These are phyloP conservation scores for Capronia coronata DNA, from an alignment of 2,329 filamentous ascomycete species.

Conservation along the genomic window DNA sequence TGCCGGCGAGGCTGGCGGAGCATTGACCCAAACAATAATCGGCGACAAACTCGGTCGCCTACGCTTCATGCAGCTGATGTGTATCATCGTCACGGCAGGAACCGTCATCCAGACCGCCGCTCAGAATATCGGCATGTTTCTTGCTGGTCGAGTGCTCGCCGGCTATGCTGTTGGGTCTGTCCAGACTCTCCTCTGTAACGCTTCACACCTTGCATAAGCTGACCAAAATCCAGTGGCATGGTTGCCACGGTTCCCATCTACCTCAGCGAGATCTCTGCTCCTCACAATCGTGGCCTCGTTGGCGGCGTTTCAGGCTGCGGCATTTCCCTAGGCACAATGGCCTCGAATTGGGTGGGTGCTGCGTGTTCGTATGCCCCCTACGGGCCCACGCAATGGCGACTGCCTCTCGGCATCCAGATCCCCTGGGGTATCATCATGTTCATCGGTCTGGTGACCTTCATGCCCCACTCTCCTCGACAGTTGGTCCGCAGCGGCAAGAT, in stretches of 20 bases:
- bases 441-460: constrained; percentile 62
- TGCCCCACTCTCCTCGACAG: constrained; percentile 84
- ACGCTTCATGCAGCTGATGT: constrained; percentile 51
- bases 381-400: constrained; percentile 68
- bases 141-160: constrained; percentile 66
- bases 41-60: constrained; percentile 50
- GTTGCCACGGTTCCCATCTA: constrained; percentile 28
- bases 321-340: constrained; percentile 69
- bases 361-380: constrained; percentile 55
- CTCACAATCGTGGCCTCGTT: constrained; percentile 66
- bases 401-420: constrained; percentile 74
- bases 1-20: constrained; percentile 53
- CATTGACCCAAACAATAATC: constrained; percentile 48
- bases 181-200: constrained; percentile 5
- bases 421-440: constrained; percentile 70
- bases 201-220: neutral
- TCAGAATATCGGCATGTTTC: constrained; percentile 53
- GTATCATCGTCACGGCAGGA: constrained; percentile 63
- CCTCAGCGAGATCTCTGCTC: constrained; percentile 36
- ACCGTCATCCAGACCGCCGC: constrained; percentile 59
- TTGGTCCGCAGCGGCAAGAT: constrained; percentile 71
- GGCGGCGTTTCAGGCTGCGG: constrained; percentile 78
- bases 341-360: constrained; percentile 70
- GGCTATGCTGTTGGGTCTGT: constrained; percentile 75
- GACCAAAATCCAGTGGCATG: constrained; percentile 14